Evolutionary conservation across 371 early-diverging fungal genomes (phyloP), one percentile per base, ranked within the genome.

Genomic region (Rhizomucor pusillus): DNA sequence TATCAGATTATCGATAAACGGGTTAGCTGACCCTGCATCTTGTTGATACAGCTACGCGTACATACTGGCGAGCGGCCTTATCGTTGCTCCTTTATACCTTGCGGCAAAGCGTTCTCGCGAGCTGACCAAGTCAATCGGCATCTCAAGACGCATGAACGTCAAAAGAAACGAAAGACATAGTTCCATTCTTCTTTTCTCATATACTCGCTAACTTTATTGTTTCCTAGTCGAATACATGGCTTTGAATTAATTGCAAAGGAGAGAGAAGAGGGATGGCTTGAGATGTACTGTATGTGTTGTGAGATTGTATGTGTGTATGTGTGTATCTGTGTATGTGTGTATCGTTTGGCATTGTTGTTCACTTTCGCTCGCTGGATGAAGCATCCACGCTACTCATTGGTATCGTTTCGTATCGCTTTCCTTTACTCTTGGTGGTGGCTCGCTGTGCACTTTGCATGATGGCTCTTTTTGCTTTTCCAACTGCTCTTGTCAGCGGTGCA

Each of bases 51-150:
- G 82, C 68, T 79, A 60, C 70, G 85, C 19, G 80, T 84, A 9
- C 88, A 87, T 62, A 84, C 88, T n/a, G 84, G 85, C 12, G 86
- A 86, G 61, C 79, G 79, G 7, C 88, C 88, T 0, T 87, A 80
- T 53, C 73, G 71, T 47, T 87, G 87, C 50, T 59, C 81, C 7
- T 67, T 71, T 40, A 69, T 73, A 10, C 73, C 79, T n/a, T 89
- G 89, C 61, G 80, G 66, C 34, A 85, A 89, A 58, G 65, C 82
- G 7, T 89, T 88, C 54, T 81, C 88, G 19, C 69, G 90, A 39
- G 82, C 89, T 5, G 90, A 90, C 53, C 85, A 83, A 56, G 75
- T 81, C 12, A 70, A 77, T 7, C 64, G 88, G 5, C 88, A 87
- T 61, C 61, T 69, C 33, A 69, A 70, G 40, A 73, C 69, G 1